A percentile compares a stretch with the other conserved stretches of the same genome.
These are phyloP conservation scores for Ganoderma leucocontextum DNA, from an alignment of 1,284 basidiomycete species.

Conservation along the genomic window DNA sequence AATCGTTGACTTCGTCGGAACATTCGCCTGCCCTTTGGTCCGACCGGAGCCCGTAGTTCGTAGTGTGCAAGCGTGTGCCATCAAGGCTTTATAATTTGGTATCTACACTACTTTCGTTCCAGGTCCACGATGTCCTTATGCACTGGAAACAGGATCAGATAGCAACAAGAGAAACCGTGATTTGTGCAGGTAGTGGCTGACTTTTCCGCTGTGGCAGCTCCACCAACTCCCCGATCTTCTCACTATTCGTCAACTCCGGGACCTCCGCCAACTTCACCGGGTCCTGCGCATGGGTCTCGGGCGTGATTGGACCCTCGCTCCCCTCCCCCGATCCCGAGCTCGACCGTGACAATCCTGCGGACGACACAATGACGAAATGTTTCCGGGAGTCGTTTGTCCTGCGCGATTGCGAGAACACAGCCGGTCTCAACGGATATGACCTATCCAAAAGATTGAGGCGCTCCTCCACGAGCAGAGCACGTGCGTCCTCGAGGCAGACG, in stretches of 20 bases:
- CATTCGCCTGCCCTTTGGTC: not conserved
- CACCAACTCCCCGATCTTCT: conserved; percentile 24
- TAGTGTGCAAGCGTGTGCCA: not conserved
- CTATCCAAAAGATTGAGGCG: not conserved
- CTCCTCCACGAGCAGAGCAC: conserved; percentile 2
- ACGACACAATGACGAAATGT: conserved; percentile 12
- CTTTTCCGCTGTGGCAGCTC: not conserved
- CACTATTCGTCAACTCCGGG: conserved; percentile 25
- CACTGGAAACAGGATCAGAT: not conserved
- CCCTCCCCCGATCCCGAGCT: conserved; percentile 22
- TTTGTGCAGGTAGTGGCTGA: not conserved
- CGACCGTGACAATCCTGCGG: not conserved
- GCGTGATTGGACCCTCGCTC: conserved; percentile 32
- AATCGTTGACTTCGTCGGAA: not conserved
- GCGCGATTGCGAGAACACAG: not conserved
- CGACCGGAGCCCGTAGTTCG: not conserved
- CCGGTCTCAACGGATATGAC: not conserved
- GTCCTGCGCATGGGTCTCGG: conserved; percentile 29
- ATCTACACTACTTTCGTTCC: not conserved
- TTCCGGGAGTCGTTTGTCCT: not conserved
- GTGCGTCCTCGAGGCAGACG: conserved; percentile 2
- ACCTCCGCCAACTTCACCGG: conserved; percentile 25
- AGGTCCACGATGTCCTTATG: not conserved
- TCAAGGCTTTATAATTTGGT: not conserved
- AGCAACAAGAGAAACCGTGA: not conserved